Percentiles rank a stretch among this genome's conserved stretches.
phyloP scores from a whole-genome alignment of 805 yeast species.

The Hemisphaericaspora nanyangensis region DNA sequence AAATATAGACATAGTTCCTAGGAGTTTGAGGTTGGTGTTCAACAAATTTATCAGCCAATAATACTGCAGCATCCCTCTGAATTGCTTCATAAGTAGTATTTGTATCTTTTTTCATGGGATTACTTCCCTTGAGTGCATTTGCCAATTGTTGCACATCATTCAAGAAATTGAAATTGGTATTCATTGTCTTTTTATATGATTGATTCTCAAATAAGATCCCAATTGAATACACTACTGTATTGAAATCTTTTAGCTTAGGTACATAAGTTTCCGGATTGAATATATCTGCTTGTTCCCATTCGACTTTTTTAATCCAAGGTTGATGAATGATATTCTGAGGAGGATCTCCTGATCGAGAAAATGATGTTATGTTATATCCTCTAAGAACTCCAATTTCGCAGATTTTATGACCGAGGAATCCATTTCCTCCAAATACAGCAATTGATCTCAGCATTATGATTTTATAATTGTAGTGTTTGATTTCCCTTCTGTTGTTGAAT shows the following conservation, averaged over 20 bases:
- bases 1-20: constrained; percentile 59
- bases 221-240: constrained; percentile 76
- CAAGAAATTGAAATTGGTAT: constrained; percentile 35
- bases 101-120: constrained; percentile 56
- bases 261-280: constrained; percentile 60
- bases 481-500: background rate
- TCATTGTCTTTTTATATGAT: constrained; percentile 57
- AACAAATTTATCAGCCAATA: constrained; percentile 54
- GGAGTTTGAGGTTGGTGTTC: constrained; percentile 23
- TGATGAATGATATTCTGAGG: constrained; percentile 27
- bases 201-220: constrained; percentile 73
- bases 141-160: constrained; percentile 28
- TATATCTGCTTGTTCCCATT: constrained; percentile 67
- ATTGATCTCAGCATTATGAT: constrained; percentile 21
- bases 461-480: background rate
- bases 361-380: constrained; percentile 65
- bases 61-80: constrained; percentile 66
- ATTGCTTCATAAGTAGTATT: constrained; percentile 55
- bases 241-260: constrained; percentile 42
- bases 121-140: constrained; percentile 43
- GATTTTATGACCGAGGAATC: constrained; percentile 67
- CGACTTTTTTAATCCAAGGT: constrained; percentile 55
- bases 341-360: constrained; percentile 61
- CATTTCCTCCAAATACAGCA: constrained; percentile 85
- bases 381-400: constrained; percentile 62